phyloP scores from a whole-genome alignment of 768 basidiomycete species.

The Termitomyces eurrhizus region DNA sequence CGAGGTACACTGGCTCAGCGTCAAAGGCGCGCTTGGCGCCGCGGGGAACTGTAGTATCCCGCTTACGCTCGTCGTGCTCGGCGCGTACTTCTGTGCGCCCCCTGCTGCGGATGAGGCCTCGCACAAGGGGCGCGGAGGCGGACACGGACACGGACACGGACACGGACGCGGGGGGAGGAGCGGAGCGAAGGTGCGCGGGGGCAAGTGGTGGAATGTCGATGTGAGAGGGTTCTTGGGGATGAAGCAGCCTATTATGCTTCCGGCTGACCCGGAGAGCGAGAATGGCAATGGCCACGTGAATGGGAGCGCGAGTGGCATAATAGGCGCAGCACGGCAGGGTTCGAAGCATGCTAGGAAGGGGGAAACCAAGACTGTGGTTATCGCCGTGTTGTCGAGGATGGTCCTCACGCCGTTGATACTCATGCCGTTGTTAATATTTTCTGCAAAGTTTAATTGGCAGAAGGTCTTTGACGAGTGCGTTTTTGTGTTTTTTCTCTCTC shows the following conservation, averaged over 20 bases:
- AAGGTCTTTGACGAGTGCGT: constrained; percentile 75
- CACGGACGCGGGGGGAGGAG: neutral
- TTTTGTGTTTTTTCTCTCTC: neutral
- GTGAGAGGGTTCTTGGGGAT: constrained; percentile 41
- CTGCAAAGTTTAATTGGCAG: constrained; percentile 55
- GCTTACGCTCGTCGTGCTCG: constrained; percentile 85
- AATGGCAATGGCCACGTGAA: constrained; percentile 11
- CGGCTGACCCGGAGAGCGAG: constrained; percentile 1
- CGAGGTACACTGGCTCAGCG: constrained; percentile 55
- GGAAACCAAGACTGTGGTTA: constrained; percentile 79
- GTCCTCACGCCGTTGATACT: constrained; percentile 75
- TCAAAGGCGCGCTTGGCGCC: constrained; percentile 62
- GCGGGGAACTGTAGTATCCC: constrained; percentile 84
- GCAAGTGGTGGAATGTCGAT: constrained; percentile 18
- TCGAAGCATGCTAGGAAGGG: neutral
- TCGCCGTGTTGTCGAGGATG: constrained; percentile 86
- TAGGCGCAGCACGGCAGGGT: neutral
- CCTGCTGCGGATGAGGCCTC: constrained; percentile 11
- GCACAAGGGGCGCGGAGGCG: neutral
- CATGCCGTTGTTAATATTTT: constrained; percentile 69
- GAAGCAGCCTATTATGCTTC: constrained; percentile 15
- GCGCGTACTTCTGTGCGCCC: constrained; percentile 79
- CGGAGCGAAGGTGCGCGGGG: neutral
- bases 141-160: constrained; percentile 6
- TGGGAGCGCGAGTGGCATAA: neutral